A percentile compares a stretch with the other conserved stretches of the same genome.
These are phyloP conservation scores for Musa acuminata DNA, from an alignment of 176 grass and related monocot genomes.

Conservation along the genomic window DNA sequence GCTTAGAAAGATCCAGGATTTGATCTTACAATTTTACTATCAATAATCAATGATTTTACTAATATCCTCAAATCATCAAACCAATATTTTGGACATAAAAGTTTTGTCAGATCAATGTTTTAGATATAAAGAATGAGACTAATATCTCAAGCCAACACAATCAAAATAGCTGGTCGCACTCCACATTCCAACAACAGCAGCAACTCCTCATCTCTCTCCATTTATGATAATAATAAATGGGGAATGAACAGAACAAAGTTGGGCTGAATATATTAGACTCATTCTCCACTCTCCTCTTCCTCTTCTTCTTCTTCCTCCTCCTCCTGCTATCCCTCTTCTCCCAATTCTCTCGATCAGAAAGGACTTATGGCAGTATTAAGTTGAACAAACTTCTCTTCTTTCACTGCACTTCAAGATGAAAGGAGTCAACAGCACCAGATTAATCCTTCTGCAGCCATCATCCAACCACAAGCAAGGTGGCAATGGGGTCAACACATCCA, in stretches of 20 bases:
- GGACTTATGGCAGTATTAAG: neutral
- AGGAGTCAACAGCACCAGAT: neutral
- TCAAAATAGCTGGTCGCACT: too few relatives aligned
- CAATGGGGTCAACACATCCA: neutral
- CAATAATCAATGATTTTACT: too few relatives aligned
- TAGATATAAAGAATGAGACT: too few relatives aligned
- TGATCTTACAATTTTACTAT: too few relatives aligned
- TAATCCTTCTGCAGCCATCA: neutral
- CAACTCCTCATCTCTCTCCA: too few relatives aligned
- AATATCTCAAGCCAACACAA: too few relatives aligned
- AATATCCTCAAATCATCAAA: too few relatives aligned
- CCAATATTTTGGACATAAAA: too few relatives aligned
- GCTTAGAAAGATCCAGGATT: too few relatives aligned
- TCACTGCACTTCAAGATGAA: neutral
- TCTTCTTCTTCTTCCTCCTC: neutral
- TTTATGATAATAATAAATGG: neutral
- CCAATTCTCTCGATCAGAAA: neutral
- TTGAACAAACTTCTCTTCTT: neutral
- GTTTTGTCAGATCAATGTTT: too few relatives aligned
- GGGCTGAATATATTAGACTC: neutral
- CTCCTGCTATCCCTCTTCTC: neutral
- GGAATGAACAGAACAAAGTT: neutral
- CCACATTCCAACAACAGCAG: too few relatives aligned
- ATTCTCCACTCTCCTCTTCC: neutral
- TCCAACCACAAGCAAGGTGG: conserved; percentile 9